Conservation (phyloP, 2,329 filamentous ascomycete species). For the Hansfordia pulvinata region DNA sequence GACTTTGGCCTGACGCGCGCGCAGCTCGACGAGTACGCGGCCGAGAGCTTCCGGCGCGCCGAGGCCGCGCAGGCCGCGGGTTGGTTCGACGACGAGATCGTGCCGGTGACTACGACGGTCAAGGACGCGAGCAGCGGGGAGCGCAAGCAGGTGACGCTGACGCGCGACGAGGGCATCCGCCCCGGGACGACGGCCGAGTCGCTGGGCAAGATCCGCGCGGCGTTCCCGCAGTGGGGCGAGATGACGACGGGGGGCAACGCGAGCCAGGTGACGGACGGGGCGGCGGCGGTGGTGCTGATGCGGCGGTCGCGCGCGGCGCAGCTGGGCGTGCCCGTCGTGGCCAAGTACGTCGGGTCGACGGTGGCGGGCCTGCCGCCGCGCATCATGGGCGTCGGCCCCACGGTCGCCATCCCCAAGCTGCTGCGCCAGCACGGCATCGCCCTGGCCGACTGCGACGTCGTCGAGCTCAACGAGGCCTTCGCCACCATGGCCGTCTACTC, state of each 20-base stretch:
- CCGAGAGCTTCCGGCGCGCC: slow-evolving; percentile 76
- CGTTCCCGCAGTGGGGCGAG: slow-evolving; percentile 82
- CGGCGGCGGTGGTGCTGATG: slow-evolving; percentile 83
- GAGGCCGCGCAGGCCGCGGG: slow-evolving; percentile 85
- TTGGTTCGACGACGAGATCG: slow-evolving; percentile 89
- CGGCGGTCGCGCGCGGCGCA: slow-evolving; percentile 80
- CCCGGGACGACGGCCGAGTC: slow-evolving; percentile 78
- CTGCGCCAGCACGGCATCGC: slow-evolving; percentile 65
- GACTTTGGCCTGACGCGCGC: slow-evolving; percentile 80
- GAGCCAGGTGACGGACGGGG: slow-evolving; percentile 87
- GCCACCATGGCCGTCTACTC: slow-evolving; percentile 97
- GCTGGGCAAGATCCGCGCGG: slow-evolving; percentile 72
- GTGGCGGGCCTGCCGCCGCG: slow-evolving; percentile 81
- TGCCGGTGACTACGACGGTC: slow-evolving; percentile 68
- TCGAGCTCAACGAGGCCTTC: slow-evolving; percentile 96
- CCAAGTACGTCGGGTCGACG: slow-evolving; percentile 87
- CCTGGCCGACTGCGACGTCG: slow-evolving; percentile 72
- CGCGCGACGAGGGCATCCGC: slow-evolving; percentile 80
- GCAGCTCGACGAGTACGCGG: slow-evolving; percentile 72
- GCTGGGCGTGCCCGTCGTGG: slow-evolving; percentile 81
- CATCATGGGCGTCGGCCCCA: slow-evolving; percentile 91
- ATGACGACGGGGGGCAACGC: slow-evolving; percentile 86
- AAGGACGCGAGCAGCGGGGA: slow-evolving; percentile 80
- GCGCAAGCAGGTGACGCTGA: slow-evolving; percentile 63
- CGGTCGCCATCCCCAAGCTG: slow-evolving; percentile 67